Conservation (phyloP, 192 early-diverging fungal species). For the Podila minutissima region DNA sequence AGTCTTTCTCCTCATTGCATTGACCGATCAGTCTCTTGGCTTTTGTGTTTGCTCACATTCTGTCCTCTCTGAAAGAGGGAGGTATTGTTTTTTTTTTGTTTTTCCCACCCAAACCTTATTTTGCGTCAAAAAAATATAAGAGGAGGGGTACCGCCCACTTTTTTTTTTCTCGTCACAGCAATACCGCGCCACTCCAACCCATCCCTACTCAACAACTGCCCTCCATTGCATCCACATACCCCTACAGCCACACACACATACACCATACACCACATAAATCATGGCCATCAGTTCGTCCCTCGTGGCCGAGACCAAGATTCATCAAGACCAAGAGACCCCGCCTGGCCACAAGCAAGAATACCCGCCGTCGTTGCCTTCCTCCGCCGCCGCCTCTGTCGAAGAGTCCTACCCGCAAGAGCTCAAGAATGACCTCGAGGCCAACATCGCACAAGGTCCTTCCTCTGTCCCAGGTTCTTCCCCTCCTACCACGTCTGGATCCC, state of each 20-base stretch:
- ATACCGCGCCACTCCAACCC: background rate
- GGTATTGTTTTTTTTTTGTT: background rate
- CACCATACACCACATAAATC: no score
- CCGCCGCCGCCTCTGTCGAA: background rate
- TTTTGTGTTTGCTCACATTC: background rate
- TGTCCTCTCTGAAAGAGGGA: background rate
- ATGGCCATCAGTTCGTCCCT: no score
- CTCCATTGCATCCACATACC: background rate
- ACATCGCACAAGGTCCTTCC: background rate
- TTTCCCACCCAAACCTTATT: background rate
- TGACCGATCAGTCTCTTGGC: background rate
- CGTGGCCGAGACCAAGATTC: no score
- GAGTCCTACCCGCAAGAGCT: background rate
- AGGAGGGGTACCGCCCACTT: background rate
- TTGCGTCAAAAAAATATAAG: slow-evolving; percentile 7
- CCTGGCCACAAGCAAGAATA: no score
- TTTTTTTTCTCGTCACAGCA: background rate
- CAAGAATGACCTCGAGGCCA: background rate
- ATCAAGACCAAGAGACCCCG: no score
- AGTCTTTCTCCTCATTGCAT: no score
- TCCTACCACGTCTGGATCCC: background rate
- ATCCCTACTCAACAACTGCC: background rate
- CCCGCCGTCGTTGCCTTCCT: no score
- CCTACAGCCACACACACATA: background rate
- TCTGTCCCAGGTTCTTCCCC: background rate